Conservation (phyloP, 2,329 filamentous ascomycete genomes). For the Pyricularia grisea region DNA sequence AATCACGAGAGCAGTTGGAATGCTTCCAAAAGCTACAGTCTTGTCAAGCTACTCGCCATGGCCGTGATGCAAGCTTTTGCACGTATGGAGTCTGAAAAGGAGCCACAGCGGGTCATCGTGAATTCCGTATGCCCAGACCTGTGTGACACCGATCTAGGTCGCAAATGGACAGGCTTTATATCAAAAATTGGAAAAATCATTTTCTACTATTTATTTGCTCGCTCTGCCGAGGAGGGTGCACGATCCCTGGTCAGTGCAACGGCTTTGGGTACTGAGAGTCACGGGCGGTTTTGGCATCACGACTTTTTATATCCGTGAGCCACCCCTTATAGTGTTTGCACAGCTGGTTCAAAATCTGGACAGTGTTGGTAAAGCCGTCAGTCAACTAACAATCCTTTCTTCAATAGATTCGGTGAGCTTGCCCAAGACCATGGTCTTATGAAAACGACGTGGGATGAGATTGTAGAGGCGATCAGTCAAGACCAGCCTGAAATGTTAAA, state of each 20-base stretch:
- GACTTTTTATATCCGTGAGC: slow-evolving; percentile 7
- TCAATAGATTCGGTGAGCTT: slow-evolving; percentile 1
- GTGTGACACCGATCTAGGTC: slow-evolving; percentile 7
- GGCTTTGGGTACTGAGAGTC: slow-evolving; percentile 6
- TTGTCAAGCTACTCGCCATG: slow-evolving; percentile 8
- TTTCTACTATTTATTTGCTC: neutral
- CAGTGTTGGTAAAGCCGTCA: neutral
- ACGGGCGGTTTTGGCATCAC: slow-evolving; percentile 9
- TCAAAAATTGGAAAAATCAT: neutral
- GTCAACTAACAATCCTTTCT: neutral
- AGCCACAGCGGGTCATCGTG: slow-evolving; percentile 3
- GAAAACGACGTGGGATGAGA: neutral
- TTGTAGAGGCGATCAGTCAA: neutral
- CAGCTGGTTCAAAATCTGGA: neutral
- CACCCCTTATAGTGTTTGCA: neutral
- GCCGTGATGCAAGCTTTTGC: neutral
- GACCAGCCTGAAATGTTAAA: neutral
- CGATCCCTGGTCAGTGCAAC: slow-evolving; percentile 9
- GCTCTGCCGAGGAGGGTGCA: slow-evolving; percentile 4
- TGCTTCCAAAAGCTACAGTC: neutral
- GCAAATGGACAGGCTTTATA: slow-evolving; percentile 1
- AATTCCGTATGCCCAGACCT: slow-evolving; percentile 6
- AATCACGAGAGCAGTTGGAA: slow-evolving; percentile 6
- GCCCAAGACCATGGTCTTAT: neutral
- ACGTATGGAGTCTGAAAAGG: neutral